Percentiles rank a stretch among this genome's conserved stretches.
Conservation (phyloP, 2,329 filamentous ascomycete genomes). For the Epichloe festucae region DNA sequence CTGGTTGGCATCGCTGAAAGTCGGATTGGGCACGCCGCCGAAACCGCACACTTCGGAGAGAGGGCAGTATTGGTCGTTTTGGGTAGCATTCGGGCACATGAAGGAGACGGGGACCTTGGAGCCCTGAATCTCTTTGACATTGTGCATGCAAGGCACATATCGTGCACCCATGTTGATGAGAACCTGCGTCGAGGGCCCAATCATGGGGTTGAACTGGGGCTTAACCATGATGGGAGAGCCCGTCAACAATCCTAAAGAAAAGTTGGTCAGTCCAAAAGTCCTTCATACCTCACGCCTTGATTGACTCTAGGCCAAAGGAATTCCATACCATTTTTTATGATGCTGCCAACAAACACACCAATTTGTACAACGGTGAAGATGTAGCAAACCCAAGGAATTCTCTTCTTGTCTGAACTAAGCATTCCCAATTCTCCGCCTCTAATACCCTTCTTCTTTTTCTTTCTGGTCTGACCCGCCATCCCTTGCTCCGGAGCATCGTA, state of each 20-base stretch:
- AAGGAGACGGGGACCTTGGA: constrained; percentile 39
- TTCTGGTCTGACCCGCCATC: constrained; percentile 12
- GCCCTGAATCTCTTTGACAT: constrained; percentile 51
- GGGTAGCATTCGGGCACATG: constrained; percentile 72
- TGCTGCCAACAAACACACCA: constrained; percentile 76
- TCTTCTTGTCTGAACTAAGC: constrained; percentile 40
- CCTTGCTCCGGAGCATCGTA: constrained; percentile 39
- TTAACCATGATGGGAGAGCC: constrained; percentile 66
- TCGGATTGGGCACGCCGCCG: constrained; percentile 54
- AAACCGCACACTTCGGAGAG: constrained; percentile 79
- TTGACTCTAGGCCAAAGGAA: background rate
- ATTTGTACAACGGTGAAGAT: constrained; percentile 64
- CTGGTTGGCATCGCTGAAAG: constrained; percentile 37
- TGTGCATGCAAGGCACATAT: constrained; percentile 91
- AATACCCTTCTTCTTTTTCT: constrained; percentile 31
- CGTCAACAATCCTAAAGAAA: constrained; percentile 51
- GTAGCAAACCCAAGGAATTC: constrained; percentile 72
- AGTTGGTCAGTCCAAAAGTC: background rate
- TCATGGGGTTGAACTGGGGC: constrained; percentile 91
- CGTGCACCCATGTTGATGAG: constrained; percentile 95
- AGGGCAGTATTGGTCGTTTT: constrained; percentile 47
- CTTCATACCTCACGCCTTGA: constrained; percentile 1
- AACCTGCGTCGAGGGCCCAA: constrained; percentile 79
- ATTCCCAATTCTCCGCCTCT: constrained; percentile 48
- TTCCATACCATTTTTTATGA: constrained; percentile 71